Evolutionary conservation across 441 rosid genomes (phyloP), one percentile per base, ranked within the genome.

Genomic region (Melastoma candidum): DNA sequence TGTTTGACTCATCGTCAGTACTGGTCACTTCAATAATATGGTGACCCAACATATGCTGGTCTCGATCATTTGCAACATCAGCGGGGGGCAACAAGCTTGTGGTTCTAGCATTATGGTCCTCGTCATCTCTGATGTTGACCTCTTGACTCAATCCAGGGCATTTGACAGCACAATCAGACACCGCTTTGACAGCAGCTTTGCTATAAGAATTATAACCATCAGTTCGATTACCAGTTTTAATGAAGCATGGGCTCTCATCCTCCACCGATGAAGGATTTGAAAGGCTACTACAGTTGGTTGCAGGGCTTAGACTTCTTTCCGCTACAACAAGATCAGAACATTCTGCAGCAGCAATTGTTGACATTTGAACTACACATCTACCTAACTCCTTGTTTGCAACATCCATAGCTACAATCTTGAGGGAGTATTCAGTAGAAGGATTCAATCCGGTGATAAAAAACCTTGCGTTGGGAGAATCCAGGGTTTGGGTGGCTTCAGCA

Each of bases 271-370:
- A 89, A 48, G 96, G 95, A 65, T 76, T 80, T 41, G 87, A 89
- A 67, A 83, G 80, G 73, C 80, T 84, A 71, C 88, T 83, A 61
- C 83, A 82, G 74, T 78, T 82, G 47, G 88, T 84, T 29, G 74
- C 74, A 3, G 81, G 90, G 72, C 95, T 84, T 64, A 79, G 95
- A 63, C 84, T 84, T 79, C 95, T 79, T 75, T 85, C 96, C 1
- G 69, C 68, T 22, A 65, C 64, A 0, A 64, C 56, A 60, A 56
- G 63, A 67, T 71, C 74, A 2, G 65, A 57, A 48, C 63, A 73
- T 43, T 74, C 75, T 56, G 54, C 63, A 49, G 65, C 58, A 51
- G 59, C 66, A 54, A 58, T 67, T 1, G 95, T 81, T 56, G 85
- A 69, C 71, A 75, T 68, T 44, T 56, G 62, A 68, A 76, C 69